These are phyloP conservation scores for Cantharellus cinnabarinus DNA, from an alignment of 768 basidiomycete genomes.

Conservation along the genomic window DNA sequence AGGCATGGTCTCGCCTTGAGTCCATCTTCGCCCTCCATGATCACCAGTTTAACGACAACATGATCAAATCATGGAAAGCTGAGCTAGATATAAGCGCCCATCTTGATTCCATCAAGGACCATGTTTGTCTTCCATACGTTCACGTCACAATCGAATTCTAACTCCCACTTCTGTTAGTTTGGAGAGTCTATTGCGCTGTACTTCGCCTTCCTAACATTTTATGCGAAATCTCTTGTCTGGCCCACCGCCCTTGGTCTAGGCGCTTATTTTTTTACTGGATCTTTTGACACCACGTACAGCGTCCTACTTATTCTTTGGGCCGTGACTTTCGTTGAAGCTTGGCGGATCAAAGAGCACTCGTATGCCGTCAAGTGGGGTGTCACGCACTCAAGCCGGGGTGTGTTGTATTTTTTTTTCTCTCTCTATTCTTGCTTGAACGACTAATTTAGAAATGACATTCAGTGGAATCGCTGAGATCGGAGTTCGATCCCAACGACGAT, in stretches of 20 bases:
- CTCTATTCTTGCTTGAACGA: too few species aligned
- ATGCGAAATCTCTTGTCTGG: constrained; percentile 59
- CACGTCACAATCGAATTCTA: background rate
- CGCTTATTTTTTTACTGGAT: constrained; percentile 47
- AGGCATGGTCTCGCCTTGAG: constrained; percentile 63
- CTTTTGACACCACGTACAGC: constrained; percentile 65
- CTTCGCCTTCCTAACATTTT: constrained; percentile 71
- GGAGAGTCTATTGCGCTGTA: constrained; percentile 73
- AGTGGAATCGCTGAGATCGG: constrained; percentile 51
- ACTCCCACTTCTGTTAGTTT: constrained; percentile 24
- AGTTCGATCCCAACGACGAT: constrained; percentile 24
- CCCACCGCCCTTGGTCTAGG: constrained; percentile 50
- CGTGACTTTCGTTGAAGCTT: constrained; percentile 73
- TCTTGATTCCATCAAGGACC: constrained; percentile 49
- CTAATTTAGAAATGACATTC: constrained; percentile 6
- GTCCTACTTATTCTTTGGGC: constrained; percentile 65
- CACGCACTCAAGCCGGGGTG: constrained; percentile 35
- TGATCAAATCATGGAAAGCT: constrained; percentile 62
- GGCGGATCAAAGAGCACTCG: constrained; percentile 70
- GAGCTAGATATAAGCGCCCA: constrained; percentile 30
- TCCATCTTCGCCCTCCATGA: constrained; percentile 74
- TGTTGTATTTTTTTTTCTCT: too few species aligned
- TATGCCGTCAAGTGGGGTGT: constrained; percentile 72
- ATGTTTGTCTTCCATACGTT: constrained; percentile 23
- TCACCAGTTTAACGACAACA: constrained; percentile 52